Percentiles rank a stretch among this genome's conserved stretches.
phyloP scores from a whole-genome alignment of 1,139 yeast species.

The Magnusiomyces tetraspermus region DNA sequence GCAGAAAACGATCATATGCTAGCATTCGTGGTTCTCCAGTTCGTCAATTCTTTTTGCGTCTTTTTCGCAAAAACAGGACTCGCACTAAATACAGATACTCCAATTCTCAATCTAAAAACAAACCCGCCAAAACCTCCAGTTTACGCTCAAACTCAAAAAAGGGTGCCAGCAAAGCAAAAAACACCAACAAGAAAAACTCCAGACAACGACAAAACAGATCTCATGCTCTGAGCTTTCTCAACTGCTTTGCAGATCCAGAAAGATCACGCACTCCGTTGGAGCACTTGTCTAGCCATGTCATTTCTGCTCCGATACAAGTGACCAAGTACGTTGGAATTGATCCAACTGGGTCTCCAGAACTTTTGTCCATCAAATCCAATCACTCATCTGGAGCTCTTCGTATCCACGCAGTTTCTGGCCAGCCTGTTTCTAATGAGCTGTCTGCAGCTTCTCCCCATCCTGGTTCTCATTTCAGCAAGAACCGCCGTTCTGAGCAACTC shows the following conservation, averaged over 20 bases:
- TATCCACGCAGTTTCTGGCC: conserved; percentile 1
- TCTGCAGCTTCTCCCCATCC: neutral
- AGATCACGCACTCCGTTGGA: neutral
- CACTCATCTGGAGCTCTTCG: conserved; percentile 6
- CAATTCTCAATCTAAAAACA: conserved; percentile 19
- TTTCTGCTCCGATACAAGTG: conserved; percentile 11
- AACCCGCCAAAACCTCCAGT: too few relatives aligned
- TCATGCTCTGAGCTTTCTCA: conserved; percentile 5
- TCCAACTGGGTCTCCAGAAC: conserved; percentile 8
- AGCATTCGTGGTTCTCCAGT: conserved; percentile 20
- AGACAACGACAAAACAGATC: conserved; percentile 5
- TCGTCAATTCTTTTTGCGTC: conserved; percentile 18
- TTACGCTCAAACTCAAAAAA: too few relatives aligned
- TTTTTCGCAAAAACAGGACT: conserved; percentile 19
- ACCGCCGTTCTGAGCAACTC: conserved; percentile 3
- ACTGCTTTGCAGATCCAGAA: conserved; percentile 7
- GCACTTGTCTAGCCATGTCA: conserved; percentile 1
- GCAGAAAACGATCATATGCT: conserved; percentile 18
- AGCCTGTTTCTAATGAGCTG: conserved; percentile 1
- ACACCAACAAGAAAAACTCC: conserved; percentile 13
- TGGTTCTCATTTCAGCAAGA: neutral
- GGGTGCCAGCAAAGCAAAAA: conserved; percentile 12
- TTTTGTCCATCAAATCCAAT: conserved; percentile 2
- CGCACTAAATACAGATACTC: conserved; percentile 17
- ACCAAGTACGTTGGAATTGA: conserved; percentile 12